A percentile compares a stretch with the other conserved stretches of the same genome.
These are phyloP conservation scores for Gossypium australe DNA, from an alignment of 345 rosid genomes.

Conservation along the genomic window DNA sequence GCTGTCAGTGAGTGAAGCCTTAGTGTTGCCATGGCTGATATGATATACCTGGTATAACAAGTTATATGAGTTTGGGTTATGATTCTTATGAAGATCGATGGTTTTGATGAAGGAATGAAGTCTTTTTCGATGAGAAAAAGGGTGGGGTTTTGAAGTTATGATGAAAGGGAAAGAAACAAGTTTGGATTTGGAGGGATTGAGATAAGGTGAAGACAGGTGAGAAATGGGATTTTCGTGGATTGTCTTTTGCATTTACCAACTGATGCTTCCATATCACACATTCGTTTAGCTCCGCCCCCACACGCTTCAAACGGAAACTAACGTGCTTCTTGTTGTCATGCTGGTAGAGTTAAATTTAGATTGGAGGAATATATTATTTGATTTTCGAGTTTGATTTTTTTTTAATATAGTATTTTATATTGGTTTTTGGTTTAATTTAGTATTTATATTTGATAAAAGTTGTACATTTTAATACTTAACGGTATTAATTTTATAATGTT, in stretches of 20 bases:
- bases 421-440: too few relatives aligned
- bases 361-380: background rate
- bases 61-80: background rate
- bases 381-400: too few relatives aligned
- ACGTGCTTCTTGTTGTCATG: background rate
- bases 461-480: too few relatives aligned
- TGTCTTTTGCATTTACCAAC: background rate
- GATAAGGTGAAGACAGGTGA: background rate
- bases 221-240: background rate
- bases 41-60: background rate
- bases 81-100: background rate
- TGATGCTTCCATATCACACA: background rate
- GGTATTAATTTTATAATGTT: too few relatives aligned
- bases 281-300: background rate
- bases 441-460: too few relatives aligned
- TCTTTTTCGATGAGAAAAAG: background rate
- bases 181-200: background rate
- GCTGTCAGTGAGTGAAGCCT: background rate
- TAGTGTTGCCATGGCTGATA: background rate
- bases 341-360: too few relatives aligned
- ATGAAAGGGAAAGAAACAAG: background rate
- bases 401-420: too few relatives aligned
- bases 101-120: background rate
- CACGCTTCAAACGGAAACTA: background rate
- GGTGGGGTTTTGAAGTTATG: too few relatives aligned